These are phyloP conservation scores for Gossypium rotundifolium DNA, from an alignment of 345 rosid species.

Conservation along the genomic window DNA sequence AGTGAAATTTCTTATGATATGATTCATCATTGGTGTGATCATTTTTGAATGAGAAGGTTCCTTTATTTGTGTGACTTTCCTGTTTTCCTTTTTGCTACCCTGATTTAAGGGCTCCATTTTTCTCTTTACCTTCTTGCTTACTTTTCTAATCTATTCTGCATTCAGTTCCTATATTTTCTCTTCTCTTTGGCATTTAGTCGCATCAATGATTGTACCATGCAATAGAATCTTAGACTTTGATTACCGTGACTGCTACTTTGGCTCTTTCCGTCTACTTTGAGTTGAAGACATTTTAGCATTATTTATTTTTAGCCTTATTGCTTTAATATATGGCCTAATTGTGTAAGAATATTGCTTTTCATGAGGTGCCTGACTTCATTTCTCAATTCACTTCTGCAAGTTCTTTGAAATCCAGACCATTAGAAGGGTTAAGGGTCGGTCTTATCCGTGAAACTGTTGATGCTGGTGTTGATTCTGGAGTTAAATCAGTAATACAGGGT, in stretches of 20 bases:
- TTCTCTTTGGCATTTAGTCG: neutral
- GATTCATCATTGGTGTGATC: neutral
- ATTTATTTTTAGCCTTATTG: neutral
- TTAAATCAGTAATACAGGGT: slow-evolving; percentile 51
- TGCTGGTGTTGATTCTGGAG: slow-evolving; percentile 68
- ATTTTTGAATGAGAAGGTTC: neutral
- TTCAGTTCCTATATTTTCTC: neutral
- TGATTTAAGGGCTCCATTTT: neutral
- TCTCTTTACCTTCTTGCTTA: neutral
- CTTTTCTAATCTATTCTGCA: neutral
- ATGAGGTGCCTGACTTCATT: slow-evolving; percentile 73
- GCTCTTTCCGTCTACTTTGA: neutral
- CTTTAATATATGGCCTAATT: slow-evolving; percentile 4
- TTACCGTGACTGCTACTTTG: neutral
- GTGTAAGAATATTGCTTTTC: slow-evolving; percentile 7
- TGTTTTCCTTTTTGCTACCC: neutral
- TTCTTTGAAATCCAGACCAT: slow-evolving; percentile 51
- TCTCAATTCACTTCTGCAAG: slow-evolving; percentile 42
- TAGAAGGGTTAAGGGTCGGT: slow-evolving; percentile 77
- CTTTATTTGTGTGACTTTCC: neutral
- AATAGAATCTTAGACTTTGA: neutral
- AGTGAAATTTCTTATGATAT: neutral
- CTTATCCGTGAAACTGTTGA: slow-evolving; percentile 76
- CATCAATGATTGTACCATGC: neutral
- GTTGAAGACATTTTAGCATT: neutral